These are phyloP conservation scores for Hypoxylon sp. DNA, from an alignment of 2,329 filamentous ascomycete species.

Conservation along the genomic window DNA sequence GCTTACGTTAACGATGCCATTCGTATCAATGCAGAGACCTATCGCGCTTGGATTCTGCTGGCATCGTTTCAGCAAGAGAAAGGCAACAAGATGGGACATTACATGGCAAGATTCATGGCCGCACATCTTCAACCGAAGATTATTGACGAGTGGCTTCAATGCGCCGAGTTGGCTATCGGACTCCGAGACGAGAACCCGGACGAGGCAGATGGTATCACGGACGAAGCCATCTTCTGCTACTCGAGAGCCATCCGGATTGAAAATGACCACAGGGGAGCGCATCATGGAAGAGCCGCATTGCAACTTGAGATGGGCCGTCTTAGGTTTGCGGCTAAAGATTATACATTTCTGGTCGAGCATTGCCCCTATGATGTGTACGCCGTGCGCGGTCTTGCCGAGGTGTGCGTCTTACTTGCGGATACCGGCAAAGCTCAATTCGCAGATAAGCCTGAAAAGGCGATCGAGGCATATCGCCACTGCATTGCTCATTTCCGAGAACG, in stretches of 20 bases:
- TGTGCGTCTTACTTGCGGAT: constrained; percentile 58
- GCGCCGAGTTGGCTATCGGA: constrained; percentile 65
- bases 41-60: constrained; percentile 70
- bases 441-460: constrained; percentile 48
- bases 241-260: constrained; percentile 67
- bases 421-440: constrained; percentile 55
- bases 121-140: constrained; percentile 70
- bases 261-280: constrained; percentile 63
- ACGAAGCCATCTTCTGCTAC: constrained; percentile 66
- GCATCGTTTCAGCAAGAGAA: constrained; percentile 69
- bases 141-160: constrained; percentile 65
- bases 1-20: constrained; percentile 69
- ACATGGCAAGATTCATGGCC: constrained; percentile 68
- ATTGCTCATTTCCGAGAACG: constrained; percentile 54
- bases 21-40: constrained; percentile 72
- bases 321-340: constrained; percentile 64
- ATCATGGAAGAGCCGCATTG: constrained; percentile 67
- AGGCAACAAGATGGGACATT: constrained; percentile 63
- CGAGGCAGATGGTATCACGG: constrained; percentile 54
- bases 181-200: constrained; percentile 58
- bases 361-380: constrained; percentile 63
- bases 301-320: constrained; percentile 64
- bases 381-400: constrained; percentile 65
- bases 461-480: constrained; percentile 58
- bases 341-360: constrained; percentile 62